Evolutionary conservation across 345 rosid species (phyloP), one percentile per base, ranked within the genome.

Genomic region (Excoecaria agallocha): DNA sequence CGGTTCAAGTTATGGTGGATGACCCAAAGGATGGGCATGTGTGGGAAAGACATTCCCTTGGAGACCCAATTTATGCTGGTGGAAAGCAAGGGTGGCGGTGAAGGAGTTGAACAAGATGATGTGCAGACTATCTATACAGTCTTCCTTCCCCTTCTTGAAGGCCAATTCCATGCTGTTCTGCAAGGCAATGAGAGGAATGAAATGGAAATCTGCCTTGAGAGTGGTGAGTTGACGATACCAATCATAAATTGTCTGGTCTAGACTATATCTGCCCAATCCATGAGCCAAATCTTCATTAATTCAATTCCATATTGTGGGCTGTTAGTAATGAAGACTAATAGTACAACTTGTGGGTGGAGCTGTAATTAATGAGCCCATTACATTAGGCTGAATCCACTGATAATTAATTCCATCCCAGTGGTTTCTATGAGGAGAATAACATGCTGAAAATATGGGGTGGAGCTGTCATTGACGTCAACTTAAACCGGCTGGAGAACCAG

Each of bases 1-100:
- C 96, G 99, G 19, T 95, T 95, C 87, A 95, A 95, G 70, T 82
- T 93, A 69, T 93, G 99, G 99, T 95, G 99, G 99, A 95, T 95
- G 99, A 93, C 98, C n/a, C 99, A 93, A 81, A 91, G 98, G 69
- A 93, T 91, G 98, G 99, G 98, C 62, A 87, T 68, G 30, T 85
- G 86, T 80, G 99, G 99, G 57, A 91, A 79, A 83, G 99, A 95
- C 13, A 80, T 95, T 71, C 99, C 98, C 22, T 81, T 95, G 88
- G 99, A 95, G 89, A 95, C 99, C 43, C 98, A 95, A 74, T 95
- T 95, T 81, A 67, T 95, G 96, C 85, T 95, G 3, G 82, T 95
- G 12, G 99, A 95, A 86, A 91, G 91, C 82, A 95, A 86, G 76
- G 88, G 83, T 30, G 88, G 73, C 67, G 77, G 82, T 76, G 86